These are phyloP conservation scores for Botrytis tulipae DNA, from an alignment of 2,329 filamentous ascomycete species.

Conservation along the genomic window DNA sequence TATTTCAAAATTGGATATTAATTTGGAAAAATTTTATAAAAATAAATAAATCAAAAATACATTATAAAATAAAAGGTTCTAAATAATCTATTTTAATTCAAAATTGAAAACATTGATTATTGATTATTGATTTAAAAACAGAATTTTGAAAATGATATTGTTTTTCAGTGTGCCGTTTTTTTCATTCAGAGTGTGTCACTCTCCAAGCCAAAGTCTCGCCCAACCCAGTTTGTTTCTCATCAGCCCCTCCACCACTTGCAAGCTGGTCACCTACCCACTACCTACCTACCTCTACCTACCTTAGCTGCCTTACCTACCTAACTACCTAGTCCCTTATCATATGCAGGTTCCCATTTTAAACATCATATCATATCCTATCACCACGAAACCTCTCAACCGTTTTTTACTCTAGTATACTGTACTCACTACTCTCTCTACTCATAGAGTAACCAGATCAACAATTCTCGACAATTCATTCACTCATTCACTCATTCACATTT, in stretches of 20 bases:
- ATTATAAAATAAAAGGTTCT: too few species aligned
- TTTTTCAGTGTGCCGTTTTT: too few species aligned
- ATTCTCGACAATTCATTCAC: neutral
- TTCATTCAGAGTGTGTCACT: too few species aligned
- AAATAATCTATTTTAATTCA: too few species aligned
- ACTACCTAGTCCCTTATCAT: neutral
- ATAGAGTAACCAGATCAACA: neutral
- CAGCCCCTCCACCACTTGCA: neutral
- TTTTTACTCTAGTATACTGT: neutral
- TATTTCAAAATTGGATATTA: too few species aligned
- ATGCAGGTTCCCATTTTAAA: conserved; percentile 1
- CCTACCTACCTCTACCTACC: too few species aligned
- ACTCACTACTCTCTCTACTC: neutral
- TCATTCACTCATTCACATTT: neutral
- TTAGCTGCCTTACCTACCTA: neutral
- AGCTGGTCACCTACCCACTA: neutral
- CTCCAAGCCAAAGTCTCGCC: neutral
- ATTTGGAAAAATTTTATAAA: too few species aligned
- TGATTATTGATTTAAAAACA: too few species aligned
- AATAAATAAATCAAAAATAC: too few species aligned
- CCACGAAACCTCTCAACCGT: neutral
- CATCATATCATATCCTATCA: neutral
- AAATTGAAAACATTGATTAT: too few species aligned
- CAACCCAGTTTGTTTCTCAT: neutral
- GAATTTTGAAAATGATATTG: too few species aligned